These are phyloP conservation scores for Holtermannia corniformis DNA, from an alignment of 768 basidiomycete species.

Conservation along the genomic window DNA sequence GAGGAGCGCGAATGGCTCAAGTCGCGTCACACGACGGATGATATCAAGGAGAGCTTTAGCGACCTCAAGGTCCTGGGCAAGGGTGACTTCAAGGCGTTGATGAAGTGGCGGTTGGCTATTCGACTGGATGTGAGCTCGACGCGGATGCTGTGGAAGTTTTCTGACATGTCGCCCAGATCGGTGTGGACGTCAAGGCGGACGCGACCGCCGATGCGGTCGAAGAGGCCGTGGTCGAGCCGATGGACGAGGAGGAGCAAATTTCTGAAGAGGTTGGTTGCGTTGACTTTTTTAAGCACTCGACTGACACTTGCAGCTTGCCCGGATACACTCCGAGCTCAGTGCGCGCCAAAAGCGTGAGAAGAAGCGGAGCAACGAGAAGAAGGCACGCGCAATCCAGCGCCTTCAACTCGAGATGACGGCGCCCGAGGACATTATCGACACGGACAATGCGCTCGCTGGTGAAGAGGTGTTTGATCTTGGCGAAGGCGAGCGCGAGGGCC, in stretches of 20 bases:
- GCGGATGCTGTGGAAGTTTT: too few relatives aligned
- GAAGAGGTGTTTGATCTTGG: conserved; percentile 77
- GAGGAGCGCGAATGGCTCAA: conserved; percentile 76
- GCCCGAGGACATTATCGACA: conserved; percentile 85
- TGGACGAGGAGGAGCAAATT: conserved; percentile 83
- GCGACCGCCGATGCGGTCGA: conserved; percentile 68
- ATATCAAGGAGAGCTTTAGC: conserved; percentile 70
- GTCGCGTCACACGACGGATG: conserved; percentile 61
- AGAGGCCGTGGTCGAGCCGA: conserved; percentile 44
- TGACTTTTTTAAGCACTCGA: too few relatives aligned
- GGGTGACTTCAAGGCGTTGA: conserved; percentile 84
- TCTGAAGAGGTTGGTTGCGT: conserved; percentile 62
- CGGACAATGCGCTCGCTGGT: conserved; percentile 53
- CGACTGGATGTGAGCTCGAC: too few relatives aligned
- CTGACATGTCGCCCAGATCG: too few relatives aligned
- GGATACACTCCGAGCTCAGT: conserved; percentile 64
- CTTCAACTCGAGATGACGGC: conserved; percentile 97
- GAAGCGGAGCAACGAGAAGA: conserved; percentile 77
- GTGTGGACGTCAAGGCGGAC: conserved; percentile 70
- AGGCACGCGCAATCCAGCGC: conserved; percentile 75
- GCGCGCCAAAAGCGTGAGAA: conserved; percentile 66
- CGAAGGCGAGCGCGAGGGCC: conserved; percentile 48
- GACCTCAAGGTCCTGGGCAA: conserved; percentile 97
- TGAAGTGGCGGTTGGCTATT: conserved; percentile 81
- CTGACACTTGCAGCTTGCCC: conserved; percentile 56